These are phyloP conservation scores for Aspergillus terreus DNA, from an alignment of 2,329 filamentous ascomycete genomes.

Conservation along the genomic window DNA sequence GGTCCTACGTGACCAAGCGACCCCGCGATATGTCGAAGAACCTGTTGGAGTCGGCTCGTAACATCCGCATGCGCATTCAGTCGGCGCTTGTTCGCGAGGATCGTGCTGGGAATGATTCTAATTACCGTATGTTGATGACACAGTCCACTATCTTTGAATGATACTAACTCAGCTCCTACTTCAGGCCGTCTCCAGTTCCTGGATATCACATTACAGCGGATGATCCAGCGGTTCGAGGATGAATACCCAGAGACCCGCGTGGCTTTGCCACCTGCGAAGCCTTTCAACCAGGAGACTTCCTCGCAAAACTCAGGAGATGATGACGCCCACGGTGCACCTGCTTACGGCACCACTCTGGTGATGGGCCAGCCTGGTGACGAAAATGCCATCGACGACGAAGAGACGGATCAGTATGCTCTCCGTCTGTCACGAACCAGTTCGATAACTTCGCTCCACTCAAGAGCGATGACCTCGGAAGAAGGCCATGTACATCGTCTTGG, in stretches of 20 bases:
- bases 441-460: conserved; percentile 65
- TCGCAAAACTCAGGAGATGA: conserved; percentile 36
- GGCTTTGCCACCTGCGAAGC: conserved; percentile 19
- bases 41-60: conserved; percentile 78
- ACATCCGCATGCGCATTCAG: conserved; percentile 79
- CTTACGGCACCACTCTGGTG: conserved; percentile 28
- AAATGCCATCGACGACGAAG: conserved; percentile 38
- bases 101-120: conserved; percentile 66
- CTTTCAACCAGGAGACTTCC: conserved; percentile 21
- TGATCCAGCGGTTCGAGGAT: conserved; percentile 93
- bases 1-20: conserved; percentile 54
- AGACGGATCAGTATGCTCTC: conserved; percentile 40
- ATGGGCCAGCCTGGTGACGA: conserved; percentile 28
- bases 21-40: conserved; percentile 94
- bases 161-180: conserved; percentile 5
- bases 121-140: conserved; percentile 62
- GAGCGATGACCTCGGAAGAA: conserved; percentile 64
- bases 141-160: conserved; percentile 17
- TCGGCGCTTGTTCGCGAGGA: conserved; percentile 76
- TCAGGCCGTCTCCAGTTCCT: conserved; percentile 76
- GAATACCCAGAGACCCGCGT: conserved; percentile 87
- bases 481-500: conserved; percentile 66
- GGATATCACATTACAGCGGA: conserved; percentile 79
- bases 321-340: conserved; percentile 19
- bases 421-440: conserved; percentile 59